These are phyloP conservation scores for Porcisia hertigi DNA, from an alignment of 208 protist species.

Conservation along the genomic window DNA sequence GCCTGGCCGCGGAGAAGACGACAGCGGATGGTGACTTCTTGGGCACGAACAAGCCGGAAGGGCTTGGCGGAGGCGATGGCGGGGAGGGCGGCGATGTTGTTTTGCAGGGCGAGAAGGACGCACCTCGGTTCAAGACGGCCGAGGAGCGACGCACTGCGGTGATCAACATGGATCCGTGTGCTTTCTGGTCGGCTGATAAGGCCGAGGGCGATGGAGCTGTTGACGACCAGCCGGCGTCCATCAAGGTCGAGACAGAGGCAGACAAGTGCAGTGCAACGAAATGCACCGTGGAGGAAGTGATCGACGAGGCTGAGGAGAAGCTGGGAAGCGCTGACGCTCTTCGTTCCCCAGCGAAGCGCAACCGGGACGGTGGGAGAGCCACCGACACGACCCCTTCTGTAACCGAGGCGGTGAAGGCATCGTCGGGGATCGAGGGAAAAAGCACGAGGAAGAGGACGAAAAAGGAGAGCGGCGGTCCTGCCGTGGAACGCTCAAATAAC, in stretches of 20 bases:
- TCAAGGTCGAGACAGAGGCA: background rate
- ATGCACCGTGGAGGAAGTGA: background rate
- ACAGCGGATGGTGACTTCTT: background rate
- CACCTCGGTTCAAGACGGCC: slow-evolving; percentile 1
- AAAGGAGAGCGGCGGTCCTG: slow-evolving; percentile 3
- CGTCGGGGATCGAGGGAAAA: background rate
- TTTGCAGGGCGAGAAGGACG: background rate
- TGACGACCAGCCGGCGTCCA: slow-evolving; percentile 7
- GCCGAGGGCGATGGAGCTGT: slow-evolving; percentile 3
- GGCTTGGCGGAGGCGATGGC: background rate
- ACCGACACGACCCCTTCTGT: background rate
- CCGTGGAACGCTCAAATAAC: slow-evolving; percentile 16
- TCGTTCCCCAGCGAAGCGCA: background rate
- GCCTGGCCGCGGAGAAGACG: background rate
- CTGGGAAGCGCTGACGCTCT: background rate
- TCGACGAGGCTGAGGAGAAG: background rate
- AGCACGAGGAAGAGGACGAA: slow-evolving; percentile 9
- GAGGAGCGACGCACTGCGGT: slow-evolving; percentile 29
- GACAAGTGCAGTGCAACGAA: slow-evolving; percentile 11
- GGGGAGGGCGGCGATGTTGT: background rate
- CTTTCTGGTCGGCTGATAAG: slow-evolving; percentile 24
- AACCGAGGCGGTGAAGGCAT: background rate
- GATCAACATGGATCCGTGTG: slow-evolving; percentile 18
- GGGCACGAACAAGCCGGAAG: background rate
- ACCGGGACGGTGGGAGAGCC: background rate